Evolutionary conservation across 306 rosid genomes (phyloP).

Genomic region (Acmispon strigosus): DNA sequence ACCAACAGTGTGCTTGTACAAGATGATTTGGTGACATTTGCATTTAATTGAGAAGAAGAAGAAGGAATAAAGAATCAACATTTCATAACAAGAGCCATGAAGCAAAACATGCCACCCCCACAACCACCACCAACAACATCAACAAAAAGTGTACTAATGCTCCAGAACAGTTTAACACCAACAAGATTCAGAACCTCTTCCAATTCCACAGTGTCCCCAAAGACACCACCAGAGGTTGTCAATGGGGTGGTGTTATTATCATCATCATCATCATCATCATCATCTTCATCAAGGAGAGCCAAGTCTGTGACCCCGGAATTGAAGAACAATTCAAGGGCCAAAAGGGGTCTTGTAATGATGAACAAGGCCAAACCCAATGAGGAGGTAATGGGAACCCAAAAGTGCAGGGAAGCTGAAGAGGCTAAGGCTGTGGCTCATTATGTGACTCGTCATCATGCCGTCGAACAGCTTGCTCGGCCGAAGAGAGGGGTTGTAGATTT

Average conservation of each 20-base stretch:
- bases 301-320: constrained; percentile 38
- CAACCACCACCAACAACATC: not conserved
- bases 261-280: not conserved
- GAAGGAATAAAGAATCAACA: not conserved
- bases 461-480: constrained; percentile 27
- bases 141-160: constrained; percentile 11
- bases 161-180: constrained; percentile 17
- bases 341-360: constrained; percentile 32
- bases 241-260: constrained; percentile 3
- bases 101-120: constrained; percentile 27
- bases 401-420: constrained; percentile 40
- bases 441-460: not conserved
- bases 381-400: constrained; percentile 31
- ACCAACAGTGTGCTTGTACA: not conserved
- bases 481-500: constrained; percentile 30
- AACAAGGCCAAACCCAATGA: constrained; percentile 53
- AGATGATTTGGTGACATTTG: not conserved
- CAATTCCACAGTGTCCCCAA: constrained; percentile 42
- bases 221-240: constrained; percentile 26
- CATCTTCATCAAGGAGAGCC: constrained; percentile 28
- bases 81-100: constrained; percentile 19
- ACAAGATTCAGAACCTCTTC: constrained; percentile 38
- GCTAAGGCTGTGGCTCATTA: constrained; percentile 13
- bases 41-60: not conserved
- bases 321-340: constrained; percentile 37